Base-by-base conservation (phyloP, 1,139 yeast species). In the Entelexis sorbosivorans region DNA sequence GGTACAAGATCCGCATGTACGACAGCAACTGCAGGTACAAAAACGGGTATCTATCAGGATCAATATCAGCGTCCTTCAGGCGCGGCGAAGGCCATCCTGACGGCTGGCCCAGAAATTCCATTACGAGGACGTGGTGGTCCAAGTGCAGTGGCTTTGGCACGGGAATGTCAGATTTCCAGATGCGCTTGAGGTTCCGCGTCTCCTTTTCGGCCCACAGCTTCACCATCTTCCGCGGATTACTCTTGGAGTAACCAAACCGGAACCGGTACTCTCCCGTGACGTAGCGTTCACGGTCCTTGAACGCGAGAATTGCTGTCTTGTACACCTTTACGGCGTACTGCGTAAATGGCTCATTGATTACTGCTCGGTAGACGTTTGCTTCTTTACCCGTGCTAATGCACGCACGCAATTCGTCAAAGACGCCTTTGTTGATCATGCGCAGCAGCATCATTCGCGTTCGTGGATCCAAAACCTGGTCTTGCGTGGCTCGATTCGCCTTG, bases 191-290 rank as follows among this genome's bases (percentile, higher is more conserved):
- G 64, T 93, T 93, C 52, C 99, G 71, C 61, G 88, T 89, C 67
- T 93, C 99, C 64, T 93, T 93, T 65, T 93, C 98, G 0, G 98
- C 98, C 99, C 99, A 93, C 33, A 89, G 75, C 65, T 87, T 86
- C 55, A 93, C 96, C 97, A 93, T 91, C 64, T 89, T 89, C 61
- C 98, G 75, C 8, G 98, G 97, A 62, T 93, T 93, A 60, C 88
- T 87, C 62, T 87, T 89, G 54, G 77, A 78, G 60, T 87, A 86
- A 14, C 82, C 77, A 63, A 86, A 84, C 63, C 96, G 73, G 68
- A 93, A 93, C 55, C 99, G 73, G 65, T 78, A 91, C 67, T 93
- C 99, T 38, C 98, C 98, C 63, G 86, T 93, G 16, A 93, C 97
- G 62, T 93, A 93, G 61, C 96, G 70, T 63, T 93, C 97, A 56